A percentile compares a stretch with the other conserved stretches of the same genome.
Evolutionary conservation across 148 eudicot genomes (phyloP).

Genomic region (Fagopyrum homotropicum): DNA sequence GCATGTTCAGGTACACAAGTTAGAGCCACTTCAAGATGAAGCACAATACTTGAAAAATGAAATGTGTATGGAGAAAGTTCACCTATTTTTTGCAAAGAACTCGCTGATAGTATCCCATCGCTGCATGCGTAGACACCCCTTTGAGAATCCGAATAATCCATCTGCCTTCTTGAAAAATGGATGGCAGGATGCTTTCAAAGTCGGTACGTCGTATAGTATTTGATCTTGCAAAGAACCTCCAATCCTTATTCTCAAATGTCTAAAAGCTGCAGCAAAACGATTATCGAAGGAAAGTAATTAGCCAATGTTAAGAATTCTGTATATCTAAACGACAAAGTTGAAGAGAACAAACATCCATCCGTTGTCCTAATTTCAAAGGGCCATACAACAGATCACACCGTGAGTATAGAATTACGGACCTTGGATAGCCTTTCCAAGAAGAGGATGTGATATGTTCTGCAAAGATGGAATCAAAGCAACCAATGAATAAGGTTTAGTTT

Average conservation of each 20-base stretch:
- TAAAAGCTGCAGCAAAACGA: conserved; percentile 46
- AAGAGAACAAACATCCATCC: neutral
- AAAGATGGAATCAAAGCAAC: neutral
- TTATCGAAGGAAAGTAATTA: neutral
- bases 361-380: neutral
- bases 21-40: neutral
- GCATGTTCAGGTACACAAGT: neutral
- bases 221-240: conserved; percentile 74
- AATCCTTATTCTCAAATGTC: conserved; percentile 63
- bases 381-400: neutral
- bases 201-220: conserved; percentile 40
- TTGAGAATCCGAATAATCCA: conserved; percentile 38
- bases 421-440: conserved; percentile 60
- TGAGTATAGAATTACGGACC: conserved; percentile 31
- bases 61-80: neutral
- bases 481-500: neutral
- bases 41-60: neutral
- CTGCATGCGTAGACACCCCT: conserved; percentile 56
- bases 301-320: neutral
- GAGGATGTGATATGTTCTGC: conserved; percentile 71
- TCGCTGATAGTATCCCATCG: conserved; percentile 61
- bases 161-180: conserved; percentile 25
- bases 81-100: conserved; percentile 61
- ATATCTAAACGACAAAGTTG: no score
- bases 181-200: conserved; percentile 28